Conservation (phyloP, 2,329 filamentous ascomycete species). For the Talaromyces sp. region DNA sequence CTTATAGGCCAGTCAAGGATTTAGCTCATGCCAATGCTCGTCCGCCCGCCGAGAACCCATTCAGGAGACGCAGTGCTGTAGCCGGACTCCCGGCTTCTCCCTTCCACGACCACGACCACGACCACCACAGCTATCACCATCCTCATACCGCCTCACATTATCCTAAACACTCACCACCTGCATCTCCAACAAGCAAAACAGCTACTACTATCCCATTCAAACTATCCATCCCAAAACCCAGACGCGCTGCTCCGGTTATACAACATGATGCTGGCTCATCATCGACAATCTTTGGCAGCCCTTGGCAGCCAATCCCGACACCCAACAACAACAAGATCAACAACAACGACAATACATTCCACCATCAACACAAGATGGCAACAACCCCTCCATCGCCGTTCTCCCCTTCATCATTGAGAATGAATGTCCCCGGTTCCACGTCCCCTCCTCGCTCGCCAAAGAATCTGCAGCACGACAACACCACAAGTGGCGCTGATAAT, state of each 20-base stretch:
- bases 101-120: not conserved
- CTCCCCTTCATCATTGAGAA: not conserved
- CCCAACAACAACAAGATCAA: not conserved
- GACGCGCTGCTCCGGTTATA: not conserved
- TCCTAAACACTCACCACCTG: slow-evolving; percentile 2
- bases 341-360: not conserved
- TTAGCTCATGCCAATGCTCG: slow-evolving; percentile 9
- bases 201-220: not conserved
- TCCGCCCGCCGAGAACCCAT: slow-evolving; percentile 50
- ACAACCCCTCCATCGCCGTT: not conserved
- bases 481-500: not conserved
- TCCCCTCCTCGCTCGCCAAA: not conserved
- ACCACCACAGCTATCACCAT: not conserved
- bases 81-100: slow-evolving; percentile 21
- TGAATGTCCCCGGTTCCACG: not conserved
- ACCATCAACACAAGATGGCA: not conserved
- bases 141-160: slow-evolving; percentile 1
- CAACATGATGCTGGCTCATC: not conserved
- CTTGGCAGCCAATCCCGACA: not conserved
- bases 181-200: not conserved
- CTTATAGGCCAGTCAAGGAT: slow-evolving; percentile 62
- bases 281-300: not conserved
- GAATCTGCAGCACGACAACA: not conserved
- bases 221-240: not conserved
- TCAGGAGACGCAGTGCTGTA: slow-evolving; percentile 50